phyloP scores from a whole-genome alignment of 306 rosid species.

The Dryas octopetala region DNA sequence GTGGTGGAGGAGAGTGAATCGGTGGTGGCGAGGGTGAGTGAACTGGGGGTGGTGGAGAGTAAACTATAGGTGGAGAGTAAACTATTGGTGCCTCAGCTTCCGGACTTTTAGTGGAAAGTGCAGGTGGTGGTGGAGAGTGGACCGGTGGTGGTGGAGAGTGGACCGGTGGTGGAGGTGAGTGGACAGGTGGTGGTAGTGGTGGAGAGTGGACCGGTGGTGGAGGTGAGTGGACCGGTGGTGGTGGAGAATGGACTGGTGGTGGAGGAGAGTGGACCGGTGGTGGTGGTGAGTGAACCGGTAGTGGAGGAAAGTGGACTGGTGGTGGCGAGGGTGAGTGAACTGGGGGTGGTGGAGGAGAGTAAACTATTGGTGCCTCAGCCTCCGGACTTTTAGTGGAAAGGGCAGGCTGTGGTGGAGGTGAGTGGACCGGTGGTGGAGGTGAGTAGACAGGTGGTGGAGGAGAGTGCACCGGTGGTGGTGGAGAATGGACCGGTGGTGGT shows the following conservation, averaged over 20 bases:
- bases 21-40: slow-evolving; percentile 10
- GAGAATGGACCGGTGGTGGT: too few species aligned
- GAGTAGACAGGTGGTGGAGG: too few species aligned
- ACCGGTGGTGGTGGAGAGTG: slow-evolving; percentile 14
- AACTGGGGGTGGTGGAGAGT: slow-evolving; percentile 4
- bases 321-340: slow-evolving; percentile 1
- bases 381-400: too few species aligned
- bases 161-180: background rate
- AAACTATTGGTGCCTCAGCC: background rate
- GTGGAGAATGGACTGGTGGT: background rate
- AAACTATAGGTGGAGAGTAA: too few species aligned
- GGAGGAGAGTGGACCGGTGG: background rate
- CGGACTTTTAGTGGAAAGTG: too few species aligned
- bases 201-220: background rate
- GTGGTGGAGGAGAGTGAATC: background rate
- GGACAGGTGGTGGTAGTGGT: background rate
- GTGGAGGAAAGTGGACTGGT: background rate
- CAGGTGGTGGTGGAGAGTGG: background rate
- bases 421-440: too few species aligned
- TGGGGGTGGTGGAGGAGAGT: background rate
- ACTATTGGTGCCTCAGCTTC: too few species aligned
- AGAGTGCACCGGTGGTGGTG: too few species aligned
- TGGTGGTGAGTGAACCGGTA: background rate
- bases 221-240: slow-evolving; percentile 1
- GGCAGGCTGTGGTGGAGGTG: too few species aligned